Conservation (phyloP, 1,284 basidiomycete species). For the Moesziomyces sp. region DNA sequence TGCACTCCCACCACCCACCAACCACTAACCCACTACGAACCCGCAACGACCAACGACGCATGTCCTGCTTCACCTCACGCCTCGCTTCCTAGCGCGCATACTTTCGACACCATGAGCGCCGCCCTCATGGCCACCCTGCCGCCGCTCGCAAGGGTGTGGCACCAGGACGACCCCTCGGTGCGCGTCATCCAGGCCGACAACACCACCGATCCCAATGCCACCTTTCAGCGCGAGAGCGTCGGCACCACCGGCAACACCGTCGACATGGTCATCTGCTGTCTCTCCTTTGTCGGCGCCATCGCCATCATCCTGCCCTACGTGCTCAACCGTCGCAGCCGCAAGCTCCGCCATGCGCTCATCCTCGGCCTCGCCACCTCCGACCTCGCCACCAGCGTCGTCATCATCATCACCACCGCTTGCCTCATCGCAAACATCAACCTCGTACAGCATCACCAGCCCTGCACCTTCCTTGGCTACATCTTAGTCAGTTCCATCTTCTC, state of each 20-base stretch:
- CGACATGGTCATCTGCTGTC: constrained; percentile 56
- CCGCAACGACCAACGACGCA: too few relatives aligned
- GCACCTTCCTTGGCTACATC: constrained; percentile 54
- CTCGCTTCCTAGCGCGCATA: not conserved
- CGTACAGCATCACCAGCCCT: constrained; percentile 18
- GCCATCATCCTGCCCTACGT: constrained; percentile 60
- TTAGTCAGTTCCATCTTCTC: constrained; percentile 54
- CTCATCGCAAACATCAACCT: constrained; percentile 50
- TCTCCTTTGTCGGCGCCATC: constrained; percentile 50
- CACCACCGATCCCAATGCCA: constrained; percentile 22
- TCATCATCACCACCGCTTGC: constrained; percentile 51
- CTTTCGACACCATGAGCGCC: constrained; percentile 2
- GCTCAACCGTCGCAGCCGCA: constrained; percentile 43
- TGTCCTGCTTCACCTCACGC: too few relatives aligned
- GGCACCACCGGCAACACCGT: constrained; percentile 51
- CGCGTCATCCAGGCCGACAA: constrained; percentile 17
- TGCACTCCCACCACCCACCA: too few relatives aligned
- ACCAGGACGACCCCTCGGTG: constrained; percentile 29
- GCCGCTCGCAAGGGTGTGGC: constrained; percentile 2
- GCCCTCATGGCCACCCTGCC: not conserved
- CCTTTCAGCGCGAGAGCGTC: constrained; percentile 41
- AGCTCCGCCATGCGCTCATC: constrained; percentile 59
- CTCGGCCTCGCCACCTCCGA: constrained; percentile 60
- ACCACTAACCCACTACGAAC: too few relatives aligned
- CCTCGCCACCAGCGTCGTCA: constrained; percentile 48